A percentile compares a stretch with the other conserved stretches of the same genome.
phyloP scores from a whole-genome alignment of 202 grass and related monocot genomes.

The Carex arenaria region DNA sequence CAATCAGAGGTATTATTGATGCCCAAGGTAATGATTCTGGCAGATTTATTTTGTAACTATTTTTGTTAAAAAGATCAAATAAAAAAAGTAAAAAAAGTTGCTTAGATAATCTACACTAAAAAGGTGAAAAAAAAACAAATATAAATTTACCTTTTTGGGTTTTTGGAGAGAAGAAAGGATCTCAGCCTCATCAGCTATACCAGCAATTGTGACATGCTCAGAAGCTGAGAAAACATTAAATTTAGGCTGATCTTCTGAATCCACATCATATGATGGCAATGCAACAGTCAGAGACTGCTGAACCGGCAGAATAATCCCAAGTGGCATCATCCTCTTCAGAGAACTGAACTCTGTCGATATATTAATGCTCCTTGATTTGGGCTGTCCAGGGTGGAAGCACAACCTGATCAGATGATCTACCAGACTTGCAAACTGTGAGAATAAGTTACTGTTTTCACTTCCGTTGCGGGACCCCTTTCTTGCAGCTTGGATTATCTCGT shows the following conservation, averaged over 20 bases:
- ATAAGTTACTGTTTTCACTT: slow-evolving; percentile 51
- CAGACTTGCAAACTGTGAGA: slow-evolving; percentile 72
- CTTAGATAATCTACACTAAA: neutral
- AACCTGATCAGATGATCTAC: slow-evolving; percentile 92
- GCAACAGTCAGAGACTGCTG: slow-evolving; percentile 93
- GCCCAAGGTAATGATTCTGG: neutral
- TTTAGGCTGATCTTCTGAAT: slow-evolving; percentile 52
- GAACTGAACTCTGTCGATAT: slow-evolving; percentile 97
- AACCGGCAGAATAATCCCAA: slow-evolving; percentile 93
- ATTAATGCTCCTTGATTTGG: slow-evolving; percentile 69
- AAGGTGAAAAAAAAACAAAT: neutral
- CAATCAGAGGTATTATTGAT: neutral
- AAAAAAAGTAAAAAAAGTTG: neutral
- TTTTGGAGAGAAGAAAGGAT: slow-evolving; percentile 94
- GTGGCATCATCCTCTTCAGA: slow-evolving; percentile 98
- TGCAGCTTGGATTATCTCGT: slow-evolving; percentile 75
- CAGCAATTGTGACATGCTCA: slow-evolving; percentile 86
- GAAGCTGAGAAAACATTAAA: slow-evolving; percentile 78
- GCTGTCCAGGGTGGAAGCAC: slow-evolving; percentile 85
- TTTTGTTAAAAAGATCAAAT: neutral
- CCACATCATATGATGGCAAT: slow-evolving; percentile 72
- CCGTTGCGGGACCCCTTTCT: slow-evolving; percentile 60
- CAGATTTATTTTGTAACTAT: neutral
- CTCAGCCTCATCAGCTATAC: slow-evolving; percentile 86
- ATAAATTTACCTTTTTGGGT: slow-evolving; percentile 74